phyloP scores from a whole-genome alignment of 805 yeast genomes.

The Jamesozyma lodderae region DNA sequence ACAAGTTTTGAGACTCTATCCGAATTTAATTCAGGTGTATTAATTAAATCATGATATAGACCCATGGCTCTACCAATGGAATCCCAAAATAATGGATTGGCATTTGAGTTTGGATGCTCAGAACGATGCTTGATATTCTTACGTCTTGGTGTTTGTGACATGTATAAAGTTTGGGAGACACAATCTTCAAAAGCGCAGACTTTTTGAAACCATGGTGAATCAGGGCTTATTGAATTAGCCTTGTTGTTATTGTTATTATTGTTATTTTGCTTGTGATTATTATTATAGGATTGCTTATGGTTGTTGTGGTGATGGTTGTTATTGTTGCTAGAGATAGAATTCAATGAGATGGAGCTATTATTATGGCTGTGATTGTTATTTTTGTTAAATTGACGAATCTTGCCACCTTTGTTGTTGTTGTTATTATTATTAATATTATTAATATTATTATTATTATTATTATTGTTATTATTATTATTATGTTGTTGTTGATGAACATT shows the following conservation, averaged over 20 bases:
- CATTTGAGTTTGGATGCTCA: slow-evolving; percentile 34
- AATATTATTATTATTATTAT: slow-evolving; percentile 7
- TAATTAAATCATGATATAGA: slow-evolving; percentile 39
- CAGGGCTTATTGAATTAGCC: slow-evolving; percentile 20
- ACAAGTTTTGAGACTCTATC: slow-evolving; percentile 41
- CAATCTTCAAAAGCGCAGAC: slow-evolving; percentile 46
- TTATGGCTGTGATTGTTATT: slow-evolving; percentile 2
- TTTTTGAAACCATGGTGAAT: slow-evolving; percentile 43
- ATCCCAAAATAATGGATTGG: slow-evolving; percentile 42
- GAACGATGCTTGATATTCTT: slow-evolving; percentile 24
- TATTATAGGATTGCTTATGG: slow-evolving; percentile 3
- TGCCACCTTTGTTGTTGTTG: slow-evolving; percentile 7
- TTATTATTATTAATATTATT: slow-evolving; percentile 3
- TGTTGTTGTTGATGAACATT: not conserved
- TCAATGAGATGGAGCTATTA: slow-evolving; percentile 1
- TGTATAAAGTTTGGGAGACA: slow-evolving; percentile 29
- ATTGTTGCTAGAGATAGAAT: slow-evolving; percentile 2
- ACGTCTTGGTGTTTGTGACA: slow-evolving; percentile 30
- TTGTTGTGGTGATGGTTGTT: slow-evolving; percentile 5
- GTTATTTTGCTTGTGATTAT: slow-evolving; percentile 1
- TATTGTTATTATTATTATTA: slow-evolving; percentile 2
- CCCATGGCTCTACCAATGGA: slow-evolving; percentile 44
- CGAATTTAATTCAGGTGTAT: slow-evolving; percentile 39
- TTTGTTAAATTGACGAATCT: slow-evolving; percentile 4
- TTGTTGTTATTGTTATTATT: slow-evolving; percentile 10